Conservation (phyloP, 306 rosid species). For the Citrullus amarus region DNA sequence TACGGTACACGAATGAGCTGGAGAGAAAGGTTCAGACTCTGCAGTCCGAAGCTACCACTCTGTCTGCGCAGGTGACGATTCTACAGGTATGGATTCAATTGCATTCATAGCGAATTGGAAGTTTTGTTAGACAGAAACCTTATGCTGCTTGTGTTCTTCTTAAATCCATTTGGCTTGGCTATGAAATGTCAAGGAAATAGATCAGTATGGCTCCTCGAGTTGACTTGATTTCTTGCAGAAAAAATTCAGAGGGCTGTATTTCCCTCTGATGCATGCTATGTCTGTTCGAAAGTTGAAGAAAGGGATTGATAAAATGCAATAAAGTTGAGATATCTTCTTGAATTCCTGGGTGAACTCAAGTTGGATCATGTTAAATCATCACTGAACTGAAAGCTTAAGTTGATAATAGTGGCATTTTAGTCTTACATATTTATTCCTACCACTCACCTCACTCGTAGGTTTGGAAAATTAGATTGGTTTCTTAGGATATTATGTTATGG, state of each 20-base stretch:
- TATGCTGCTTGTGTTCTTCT: background rate
- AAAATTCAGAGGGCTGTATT: background rate
- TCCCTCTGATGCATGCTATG: background rate
- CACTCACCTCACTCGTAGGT: background rate
- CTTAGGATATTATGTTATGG: background rate
- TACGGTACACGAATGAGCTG: conserved; percentile 69
- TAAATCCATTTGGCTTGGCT: background rate
- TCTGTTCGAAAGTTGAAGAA: background rate
- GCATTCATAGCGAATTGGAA: background rate
- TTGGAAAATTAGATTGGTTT: background rate
- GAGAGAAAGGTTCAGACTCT: conserved; percentile 97
- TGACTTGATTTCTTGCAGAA: background rate
- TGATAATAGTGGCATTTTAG: background rate
- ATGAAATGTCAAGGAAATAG: background rate
- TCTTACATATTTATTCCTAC: background rate
- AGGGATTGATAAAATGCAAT: background rate
- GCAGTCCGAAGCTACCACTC: conserved; percentile 94
- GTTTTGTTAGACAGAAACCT: background rate
- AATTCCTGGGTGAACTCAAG: background rate
- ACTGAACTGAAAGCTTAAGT: background rate
- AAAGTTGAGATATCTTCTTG: background rate
- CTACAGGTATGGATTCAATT: conserved; percentile 53
- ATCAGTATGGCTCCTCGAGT: background rate
- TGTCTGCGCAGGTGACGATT: conserved; percentile 84
- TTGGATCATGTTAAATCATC: background rate